Percentiles rank a stretch among this genome's conserved stretches.
These are phyloP conservation scores for Auricularia heimuer DNA, from an alignment of 768 basidiomycete species.

Conservation along the genomic window DNA sequence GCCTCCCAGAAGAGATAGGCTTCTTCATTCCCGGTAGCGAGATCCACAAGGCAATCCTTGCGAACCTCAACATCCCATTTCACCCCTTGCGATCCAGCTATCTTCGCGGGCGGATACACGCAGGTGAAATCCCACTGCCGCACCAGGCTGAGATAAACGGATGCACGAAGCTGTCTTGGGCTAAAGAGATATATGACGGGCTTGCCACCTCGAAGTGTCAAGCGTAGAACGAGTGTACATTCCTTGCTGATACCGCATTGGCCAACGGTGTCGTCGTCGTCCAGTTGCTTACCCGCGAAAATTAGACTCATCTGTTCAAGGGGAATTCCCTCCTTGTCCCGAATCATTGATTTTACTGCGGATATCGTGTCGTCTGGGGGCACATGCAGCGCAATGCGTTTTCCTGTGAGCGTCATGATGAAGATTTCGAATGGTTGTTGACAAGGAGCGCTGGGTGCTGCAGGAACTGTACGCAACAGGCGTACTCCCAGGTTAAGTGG, in stretches of 20 bases:
- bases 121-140: constrained; percentile 26
- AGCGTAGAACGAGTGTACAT: neutral
- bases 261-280: constrained; percentile 77
- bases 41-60: neutral
- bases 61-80: constrained; percentile 26
- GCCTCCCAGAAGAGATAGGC: too few relatives aligned
- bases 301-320: constrained; percentile 83
- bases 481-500: neutral
- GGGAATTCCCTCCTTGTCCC: constrained; percentile 76
- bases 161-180: constrained; percentile 15
- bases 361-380: neutral
- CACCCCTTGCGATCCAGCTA: constrained; percentile 9
- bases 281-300: constrained; percentile 90
- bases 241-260: neutral
- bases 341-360: constrained; percentile 53
- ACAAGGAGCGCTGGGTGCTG: neutral
- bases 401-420: neutral
- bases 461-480: neutral
- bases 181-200: constrained; percentile 30
- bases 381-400: neutral
- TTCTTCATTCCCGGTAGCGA: too few relatives aligned
- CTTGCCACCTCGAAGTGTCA: constrained; percentile 11
- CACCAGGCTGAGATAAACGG: constrained; percentile 23
- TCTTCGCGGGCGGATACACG: constrained; percentile 20
- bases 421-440: too few relatives aligned